Conservation (phyloP, 768 basidiomycete genomes). For the Boletus pseudo-olivaceus region DNA sequence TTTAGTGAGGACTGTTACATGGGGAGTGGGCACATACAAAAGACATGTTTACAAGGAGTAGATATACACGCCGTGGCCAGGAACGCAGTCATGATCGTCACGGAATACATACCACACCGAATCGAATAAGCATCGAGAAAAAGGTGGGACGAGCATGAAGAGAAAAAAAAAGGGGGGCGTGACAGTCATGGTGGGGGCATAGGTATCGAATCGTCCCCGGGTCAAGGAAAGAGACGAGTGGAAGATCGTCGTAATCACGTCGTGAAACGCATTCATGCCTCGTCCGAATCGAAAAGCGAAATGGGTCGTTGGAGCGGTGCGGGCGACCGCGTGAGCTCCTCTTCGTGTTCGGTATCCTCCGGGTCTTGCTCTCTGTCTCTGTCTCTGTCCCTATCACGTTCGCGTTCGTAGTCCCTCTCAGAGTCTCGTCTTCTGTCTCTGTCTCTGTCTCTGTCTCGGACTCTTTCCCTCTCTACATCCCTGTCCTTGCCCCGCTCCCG, state of each 20-base stretch:
- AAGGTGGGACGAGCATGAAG: background rate
- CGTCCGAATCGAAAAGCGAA: slow-evolving; percentile 31
- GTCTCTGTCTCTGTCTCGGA: background rate
- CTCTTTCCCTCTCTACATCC: background rate
- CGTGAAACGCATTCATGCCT: background rate
- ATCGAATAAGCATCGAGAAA: background rate
- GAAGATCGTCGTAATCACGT: background rate
- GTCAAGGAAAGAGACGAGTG: background rate
- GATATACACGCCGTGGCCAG: background rate
- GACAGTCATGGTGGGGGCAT: background rate
- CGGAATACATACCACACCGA: slow-evolving; percentile 5
- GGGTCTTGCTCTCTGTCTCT: background rate
- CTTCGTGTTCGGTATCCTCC: slow-evolving; percentile 6
- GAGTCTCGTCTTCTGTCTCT: background rate
- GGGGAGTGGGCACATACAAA: background rate
- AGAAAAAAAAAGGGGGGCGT: background rate
- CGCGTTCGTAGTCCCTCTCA: background rate
- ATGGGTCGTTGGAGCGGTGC: slow-evolving; percentile 30
- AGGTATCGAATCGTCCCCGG: background rate
- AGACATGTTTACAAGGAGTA: background rate
- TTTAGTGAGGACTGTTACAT: background rate
- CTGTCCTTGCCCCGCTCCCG: background rate
- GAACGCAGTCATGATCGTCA: background rate
- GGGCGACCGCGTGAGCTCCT: slow-evolving; percentile 21
- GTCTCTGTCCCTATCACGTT: background rate